phyloP scores from a whole-genome alignment of 2,329 filamentous ascomycete species.

The Ophiostoma triangulosporum region DNA sequence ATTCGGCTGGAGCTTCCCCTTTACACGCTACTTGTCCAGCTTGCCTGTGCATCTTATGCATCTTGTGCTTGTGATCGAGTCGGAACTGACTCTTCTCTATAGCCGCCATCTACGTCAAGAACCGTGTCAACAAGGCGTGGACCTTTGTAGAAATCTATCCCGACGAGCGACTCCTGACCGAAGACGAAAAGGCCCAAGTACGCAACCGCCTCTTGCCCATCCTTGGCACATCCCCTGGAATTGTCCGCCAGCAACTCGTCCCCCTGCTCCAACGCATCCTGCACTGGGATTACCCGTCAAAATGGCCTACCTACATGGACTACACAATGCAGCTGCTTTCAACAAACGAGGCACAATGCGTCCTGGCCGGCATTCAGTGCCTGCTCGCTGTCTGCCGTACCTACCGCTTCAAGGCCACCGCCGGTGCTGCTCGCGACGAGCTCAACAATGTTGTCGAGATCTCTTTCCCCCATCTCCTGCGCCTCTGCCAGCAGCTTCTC shows the following conservation, averaged over 20 bases:
- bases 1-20: no score
- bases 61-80: no score
- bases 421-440: slow-evolving; percentile 63
- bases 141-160: slow-evolving; percentile 61
- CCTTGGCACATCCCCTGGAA: slow-evolving; percentile 64
- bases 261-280: slow-evolving; percentile 92
- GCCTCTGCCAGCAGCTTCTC: slow-evolving; percentile 77
- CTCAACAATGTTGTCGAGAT: slow-evolving; percentile 90
- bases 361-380: slow-evolving; percentile 89
- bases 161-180: slow-evolving; percentile 62
- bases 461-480: slow-evolving; percentile 76
- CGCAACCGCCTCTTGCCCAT: slow-evolving; percentile 80
- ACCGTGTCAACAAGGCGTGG: slow-evolving; percentile 91
- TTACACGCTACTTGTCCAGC: no score
- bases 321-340: slow-evolving; percentile 82
- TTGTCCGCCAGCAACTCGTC: slow-evolving; percentile 83
- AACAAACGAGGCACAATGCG: slow-evolving; percentile 71
- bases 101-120: slow-evolving; percentile 98
- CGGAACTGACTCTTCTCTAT: neutral
- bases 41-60: no score
- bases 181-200: slow-evolving; percentile 79
- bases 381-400: slow-evolving; percentile 88
- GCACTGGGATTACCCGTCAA: slow-evolving; percentile 84
- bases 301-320: slow-evolving; percentile 90
- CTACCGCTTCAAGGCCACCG: slow-evolving; percentile 79